These are phyloP conservation scores for Chloranthus sessilifolius DNA, from an alignment of 164 flowering plant species.

Conservation along the genomic window DNA sequence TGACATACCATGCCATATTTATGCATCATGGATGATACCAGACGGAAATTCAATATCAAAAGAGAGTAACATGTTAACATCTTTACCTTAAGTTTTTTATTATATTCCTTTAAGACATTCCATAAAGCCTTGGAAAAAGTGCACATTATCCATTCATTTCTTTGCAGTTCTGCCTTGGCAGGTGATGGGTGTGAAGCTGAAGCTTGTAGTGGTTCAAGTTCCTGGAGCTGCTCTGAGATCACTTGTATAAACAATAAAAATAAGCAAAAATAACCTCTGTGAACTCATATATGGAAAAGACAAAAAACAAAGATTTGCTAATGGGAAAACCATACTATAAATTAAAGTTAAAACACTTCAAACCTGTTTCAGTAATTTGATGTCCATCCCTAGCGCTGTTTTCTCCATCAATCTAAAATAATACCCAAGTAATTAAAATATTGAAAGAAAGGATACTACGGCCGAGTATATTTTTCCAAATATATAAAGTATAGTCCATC, in stretches of 20 bases:
- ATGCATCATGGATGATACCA: too few relatives aligned
- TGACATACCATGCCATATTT: too few relatives aligned
- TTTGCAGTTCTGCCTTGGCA: constrained; percentile 8
- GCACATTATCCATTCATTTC: constrained; percentile 37
- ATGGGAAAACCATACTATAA: too few relatives aligned
- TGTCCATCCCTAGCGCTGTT: constrained; percentile 13
- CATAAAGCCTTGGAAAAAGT: constrained; percentile 60
- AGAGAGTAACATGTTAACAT: neutral
- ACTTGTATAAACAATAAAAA: constrained; percentile 8
- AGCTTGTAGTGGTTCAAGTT: constrained; percentile 5
- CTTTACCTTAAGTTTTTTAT: constrained; percentile 57
- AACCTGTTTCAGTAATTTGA: constrained; percentile 26
- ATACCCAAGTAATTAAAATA: neutral
- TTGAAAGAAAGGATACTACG: neutral
- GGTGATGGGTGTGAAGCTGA: constrained; percentile 9
- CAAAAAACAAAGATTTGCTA: neutral
- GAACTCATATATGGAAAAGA: neutral
- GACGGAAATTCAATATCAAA: too few relatives aligned
- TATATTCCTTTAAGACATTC: constrained; percentile 61
- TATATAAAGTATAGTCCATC: neutral
- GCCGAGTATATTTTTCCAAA: too few relatives aligned
- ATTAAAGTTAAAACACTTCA: too few relatives aligned
- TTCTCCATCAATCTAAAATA: constrained; percentile 29
- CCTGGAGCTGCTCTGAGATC: constrained; percentile 7
- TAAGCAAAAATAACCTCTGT: neutral